Conservation (phyloP, 805 yeast genomes). For the Metschnikowia rubicola region DNA sequence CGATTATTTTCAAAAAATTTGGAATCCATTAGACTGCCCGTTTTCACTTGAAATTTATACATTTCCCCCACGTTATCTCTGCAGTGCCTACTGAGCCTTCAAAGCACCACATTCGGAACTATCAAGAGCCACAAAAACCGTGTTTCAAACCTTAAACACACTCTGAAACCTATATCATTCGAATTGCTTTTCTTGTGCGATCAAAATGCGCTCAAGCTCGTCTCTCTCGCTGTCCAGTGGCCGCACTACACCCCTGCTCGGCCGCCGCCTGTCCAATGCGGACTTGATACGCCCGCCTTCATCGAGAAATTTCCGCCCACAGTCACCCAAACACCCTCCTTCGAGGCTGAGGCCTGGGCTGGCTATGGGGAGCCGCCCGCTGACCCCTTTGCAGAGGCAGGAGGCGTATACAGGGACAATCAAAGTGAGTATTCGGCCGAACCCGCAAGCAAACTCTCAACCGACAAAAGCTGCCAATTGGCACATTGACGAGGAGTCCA, state of each 20-base stretch:
- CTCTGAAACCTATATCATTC: background rate
- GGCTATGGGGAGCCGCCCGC: slow-evolving; percentile 35
- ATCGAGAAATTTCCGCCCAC: slow-evolving; percentile 27
- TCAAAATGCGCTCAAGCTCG: slow-evolving; percentile 16
- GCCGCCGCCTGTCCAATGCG: slow-evolving; percentile 7
- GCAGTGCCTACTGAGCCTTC: too few species aligned
- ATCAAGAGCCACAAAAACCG: background rate
- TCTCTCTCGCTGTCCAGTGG: slow-evolving; percentile 17
- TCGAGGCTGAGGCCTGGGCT: slow-evolving; percentile 34
- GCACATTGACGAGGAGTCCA: slow-evolving; percentile 39
- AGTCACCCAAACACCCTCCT: slow-evolving; percentile 26
- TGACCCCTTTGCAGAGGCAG: slow-evolving; percentile 32
- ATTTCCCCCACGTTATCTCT: too few species aligned
- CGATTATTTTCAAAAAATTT: too few species aligned
- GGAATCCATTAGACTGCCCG: too few species aligned
- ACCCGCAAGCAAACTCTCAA: slow-evolving; percentile 42
- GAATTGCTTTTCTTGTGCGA: background rate
- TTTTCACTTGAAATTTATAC: too few species aligned
- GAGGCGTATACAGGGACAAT: slow-evolving; percentile 67
- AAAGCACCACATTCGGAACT: too few species aligned
- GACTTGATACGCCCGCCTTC: slow-evolving; percentile 32
- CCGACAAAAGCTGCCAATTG: slow-evolving; percentile 32
- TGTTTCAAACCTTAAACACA: too few species aligned
- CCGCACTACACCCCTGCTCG: slow-evolving; percentile 14
- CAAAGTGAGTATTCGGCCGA: slow-evolving; percentile 73